Conservation (phyloP, 2,329 filamentous ascomycete genomes). For the Ceratocystiopsis sp. region DNA sequence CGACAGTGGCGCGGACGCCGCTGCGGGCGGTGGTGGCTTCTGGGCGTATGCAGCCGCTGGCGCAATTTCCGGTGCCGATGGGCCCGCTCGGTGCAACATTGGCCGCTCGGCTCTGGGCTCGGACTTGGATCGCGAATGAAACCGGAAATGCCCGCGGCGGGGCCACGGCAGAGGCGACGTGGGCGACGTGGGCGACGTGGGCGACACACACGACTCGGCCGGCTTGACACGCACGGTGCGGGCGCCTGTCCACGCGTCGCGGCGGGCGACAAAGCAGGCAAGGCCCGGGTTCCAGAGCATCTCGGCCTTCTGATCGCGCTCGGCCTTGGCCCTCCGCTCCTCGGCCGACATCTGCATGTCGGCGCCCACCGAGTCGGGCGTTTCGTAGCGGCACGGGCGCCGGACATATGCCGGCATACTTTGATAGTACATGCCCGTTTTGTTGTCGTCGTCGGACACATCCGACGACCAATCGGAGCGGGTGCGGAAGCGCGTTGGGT, state of each 20-base stretch:
- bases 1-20: conserved; percentile 9
- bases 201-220: conserved; percentile 19
- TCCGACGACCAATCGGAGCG: conserved; percentile 42
- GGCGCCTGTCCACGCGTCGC: conserved; percentile 77
- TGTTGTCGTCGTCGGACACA: conserved; percentile 30
- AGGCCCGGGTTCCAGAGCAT: conserved; percentile 67
- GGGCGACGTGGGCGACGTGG: conserved; percentile 20
- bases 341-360: conserved; percentile 24
- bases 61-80: background rate
- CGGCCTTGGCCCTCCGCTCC: conserved; percentile 36
- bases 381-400: conserved; percentile 35
- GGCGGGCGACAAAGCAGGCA: conserved; percentile 57
- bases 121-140: conserved; percentile 17
- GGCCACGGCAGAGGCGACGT: conserved; percentile 8
- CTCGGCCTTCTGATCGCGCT: conserved; percentile 44
- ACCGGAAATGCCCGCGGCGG: conserved; percentile 33
- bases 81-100: background rate
- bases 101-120: background rate
- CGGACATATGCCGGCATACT: conserved; percentile 11
- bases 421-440: conserved; percentile 9
- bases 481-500: conserved; percentile 30
- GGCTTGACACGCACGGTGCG: conserved; percentile 37
- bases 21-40: background rate
- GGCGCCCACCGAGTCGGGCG: conserved; percentile 27
- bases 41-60: no score